These are phyloP conservation scores for Basipetospora chlamydospora DNA, from an alignment of 2,329 filamentous ascomycete genomes.

Conservation along the genomic window DNA sequence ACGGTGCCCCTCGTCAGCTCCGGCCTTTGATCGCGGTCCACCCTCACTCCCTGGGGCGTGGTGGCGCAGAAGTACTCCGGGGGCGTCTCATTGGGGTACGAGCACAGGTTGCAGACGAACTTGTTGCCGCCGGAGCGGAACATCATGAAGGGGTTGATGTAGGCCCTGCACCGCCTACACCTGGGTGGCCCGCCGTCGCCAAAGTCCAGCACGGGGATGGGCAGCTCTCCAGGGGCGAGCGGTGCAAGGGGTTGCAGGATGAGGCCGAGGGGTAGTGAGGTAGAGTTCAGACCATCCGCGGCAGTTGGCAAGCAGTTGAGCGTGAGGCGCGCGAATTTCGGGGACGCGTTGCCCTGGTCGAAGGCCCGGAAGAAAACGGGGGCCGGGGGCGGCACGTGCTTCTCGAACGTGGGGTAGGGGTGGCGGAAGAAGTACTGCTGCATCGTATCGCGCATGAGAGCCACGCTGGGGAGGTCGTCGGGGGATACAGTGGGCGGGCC, in stretches of 20 bases:
- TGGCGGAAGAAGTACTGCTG: conserved; percentile 77
- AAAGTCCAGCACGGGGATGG: conserved; percentile 89
- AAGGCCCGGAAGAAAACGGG: conserved; percentile 81
- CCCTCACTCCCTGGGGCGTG: conserved; percentile 69
- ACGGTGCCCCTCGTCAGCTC: conserved; percentile 87
- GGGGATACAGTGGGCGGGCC: conserved; percentile 53
- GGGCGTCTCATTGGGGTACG: conserved; percentile 83
- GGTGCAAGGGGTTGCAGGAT: conserved; percentile 77
- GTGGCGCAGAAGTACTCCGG: conserved; percentile 88
- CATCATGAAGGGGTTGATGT: conserved; percentile 99
- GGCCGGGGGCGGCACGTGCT: conserved; percentile 78
- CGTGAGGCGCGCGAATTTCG: conserved; percentile 81
- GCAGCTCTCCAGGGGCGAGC: conserved; percentile 68
- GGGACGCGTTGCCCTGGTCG: conserved; percentile 92
- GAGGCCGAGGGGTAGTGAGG: conserved; percentile 73
- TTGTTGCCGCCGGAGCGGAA: conserved; percentile 90
- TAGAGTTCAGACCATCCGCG: conserved; percentile 63
- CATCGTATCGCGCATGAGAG: conserved; percentile 65
- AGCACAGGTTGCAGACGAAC: conserved; percentile 96
- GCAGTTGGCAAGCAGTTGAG: conserved; percentile 85
- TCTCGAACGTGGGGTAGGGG: conserved; percentile 90
- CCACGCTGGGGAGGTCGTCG: conserved; percentile 86
- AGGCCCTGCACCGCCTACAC: conserved; percentile 83
- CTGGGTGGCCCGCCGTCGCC: conserved; percentile 79
- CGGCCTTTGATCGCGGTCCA: conserved; percentile 77